phyloP scores from a whole-genome alignment of 2,329 filamentous ascomycete species.

The Ramularia collo-cygni region DNA sequence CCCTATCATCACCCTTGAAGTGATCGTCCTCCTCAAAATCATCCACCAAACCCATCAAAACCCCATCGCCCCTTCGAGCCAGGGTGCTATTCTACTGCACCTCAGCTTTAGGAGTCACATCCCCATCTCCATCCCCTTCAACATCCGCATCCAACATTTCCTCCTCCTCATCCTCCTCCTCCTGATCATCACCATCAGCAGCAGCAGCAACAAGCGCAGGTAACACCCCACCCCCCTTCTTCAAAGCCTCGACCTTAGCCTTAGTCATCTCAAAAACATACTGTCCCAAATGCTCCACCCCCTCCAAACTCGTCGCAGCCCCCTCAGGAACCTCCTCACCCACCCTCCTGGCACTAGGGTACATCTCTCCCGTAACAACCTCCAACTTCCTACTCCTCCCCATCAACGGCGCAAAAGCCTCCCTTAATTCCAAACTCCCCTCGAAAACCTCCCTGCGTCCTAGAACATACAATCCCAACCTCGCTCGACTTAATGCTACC shows the following conservation, averaged over 20 bases:
- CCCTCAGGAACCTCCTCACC: constrained; percentile 36
- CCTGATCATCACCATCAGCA: constrained; percentile 10
- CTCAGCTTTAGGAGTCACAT: too few relatives aligned
- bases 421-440: constrained; percentile 75
- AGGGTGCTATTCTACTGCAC: too few relatives aligned
- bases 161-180: constrained; percentile 27
- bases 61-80: too few relatives aligned
- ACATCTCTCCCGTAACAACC: constrained; percentile 81
- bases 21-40: too few relatives aligned
- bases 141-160: constrained; percentile 24
- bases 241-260: constrained; percentile 56
- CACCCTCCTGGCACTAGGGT: constrained; percentile 55
- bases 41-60: too few relatives aligned
- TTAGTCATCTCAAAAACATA: constrained; percentile 97
- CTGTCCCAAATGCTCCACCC: constrained; percentile 87
- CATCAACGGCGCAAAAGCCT: constrained; percentile 75
- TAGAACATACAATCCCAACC: constrained; percentile 85
- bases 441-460: constrained; percentile 86
- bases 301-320: constrained; percentile 69
- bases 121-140: constrained; percentile 6
- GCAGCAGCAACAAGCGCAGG: constrained; percentile 15
- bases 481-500: constrained; percentile 85
- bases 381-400: constrained; percentile 61
- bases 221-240: constrained; percentile 31
- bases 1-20: too few relatives aligned